Conservation (phyloP, 345 rosid genomes). For the Carallia brachiata region DNA sequence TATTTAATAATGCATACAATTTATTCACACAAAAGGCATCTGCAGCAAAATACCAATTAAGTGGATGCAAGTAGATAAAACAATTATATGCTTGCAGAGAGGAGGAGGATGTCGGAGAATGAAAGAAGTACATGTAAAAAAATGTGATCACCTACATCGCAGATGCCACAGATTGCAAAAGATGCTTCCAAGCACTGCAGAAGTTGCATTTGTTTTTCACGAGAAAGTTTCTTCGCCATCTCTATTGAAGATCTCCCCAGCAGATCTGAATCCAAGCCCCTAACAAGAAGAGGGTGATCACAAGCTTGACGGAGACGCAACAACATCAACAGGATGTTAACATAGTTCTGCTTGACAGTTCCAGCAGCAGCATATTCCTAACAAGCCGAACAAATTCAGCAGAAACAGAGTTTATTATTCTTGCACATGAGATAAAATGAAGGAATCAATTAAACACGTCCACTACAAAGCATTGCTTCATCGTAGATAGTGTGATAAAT, state of each 20-base stretch:
- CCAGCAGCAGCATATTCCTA: slow-evolving; percentile 99
- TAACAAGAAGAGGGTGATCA: slow-evolving; percentile 95
- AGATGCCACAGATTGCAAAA: slow-evolving; percentile 83
- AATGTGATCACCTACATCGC: slow-evolving; percentile 58
- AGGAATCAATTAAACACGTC: background rate
- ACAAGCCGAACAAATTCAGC: slow-evolving; percentile 15
- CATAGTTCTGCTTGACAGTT: slow-evolving; percentile 92
- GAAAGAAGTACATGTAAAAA: slow-evolving; percentile 9
- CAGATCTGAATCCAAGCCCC: slow-evolving; percentile 58
- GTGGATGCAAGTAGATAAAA: too few relatives aligned
- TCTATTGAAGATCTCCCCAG: slow-evolving; percentile 55
- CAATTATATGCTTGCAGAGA: background rate
- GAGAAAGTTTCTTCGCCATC: slow-evolving; percentile 57
- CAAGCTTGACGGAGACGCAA: slow-evolving; percentile 99
- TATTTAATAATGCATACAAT: too few relatives aligned
- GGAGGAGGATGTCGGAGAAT: background rate
- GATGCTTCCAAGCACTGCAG: slow-evolving; percentile 65
- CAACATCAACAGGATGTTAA: slow-evolving; percentile 93
- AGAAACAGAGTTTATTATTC: background rate
- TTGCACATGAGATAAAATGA: background rate
- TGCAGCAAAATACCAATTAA: too few relatives aligned
- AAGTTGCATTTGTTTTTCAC: slow-evolving; percentile 40
- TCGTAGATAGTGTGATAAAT: too few relatives aligned
- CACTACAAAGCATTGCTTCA: background rate
- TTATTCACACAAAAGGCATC: too few relatives aligned